phyloP scores from a whole-genome alignment of 1,284 basidiomycete genomes.

The Cystobasidium pallidum region DNA sequence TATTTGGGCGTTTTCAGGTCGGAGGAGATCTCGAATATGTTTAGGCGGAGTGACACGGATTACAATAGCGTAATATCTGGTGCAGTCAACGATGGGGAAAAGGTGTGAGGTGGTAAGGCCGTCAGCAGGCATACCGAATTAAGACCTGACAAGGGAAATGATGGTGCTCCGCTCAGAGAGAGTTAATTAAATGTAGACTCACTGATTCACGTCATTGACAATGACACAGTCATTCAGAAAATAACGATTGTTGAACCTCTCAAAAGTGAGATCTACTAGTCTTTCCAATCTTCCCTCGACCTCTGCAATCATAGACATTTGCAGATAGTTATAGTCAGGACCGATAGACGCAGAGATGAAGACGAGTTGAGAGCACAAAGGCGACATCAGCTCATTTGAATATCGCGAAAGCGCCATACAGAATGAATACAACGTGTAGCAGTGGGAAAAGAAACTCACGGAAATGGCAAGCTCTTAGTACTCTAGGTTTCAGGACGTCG shows the following conservation, averaged over 20 bases:
- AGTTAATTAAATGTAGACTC: neutral
- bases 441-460: conserved; percentile 66
- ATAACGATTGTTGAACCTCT: conserved; percentile 93
- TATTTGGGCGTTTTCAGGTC: conserved; percentile 16
- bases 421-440: no score
- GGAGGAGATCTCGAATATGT: conserved; percentile 27
- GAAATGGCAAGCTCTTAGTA: conserved; percentile 91
- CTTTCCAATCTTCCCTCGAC: conserved; percentile 93
- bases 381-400: no score
- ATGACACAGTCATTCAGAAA: conserved; percentile 73
- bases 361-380: no score
- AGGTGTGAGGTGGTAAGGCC: no score
- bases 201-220: conserved; percentile 51
- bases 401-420: no score
- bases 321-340: no score
- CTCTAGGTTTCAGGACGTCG: conserved; percentile 84
- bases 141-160: neutral
- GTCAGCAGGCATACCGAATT: no score
- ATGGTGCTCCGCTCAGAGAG: no score
- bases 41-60: conserved; percentile 31
- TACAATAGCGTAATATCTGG: conserved; percentile 26
- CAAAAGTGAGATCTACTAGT: conserved; percentile 89
- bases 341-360: no score
- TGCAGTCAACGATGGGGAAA: no score
- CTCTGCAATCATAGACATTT: conserved; percentile 63